Base-by-base conservation (phyloP, 1,139 yeast species). In the Lodderomyces beijingensis region DNA sequence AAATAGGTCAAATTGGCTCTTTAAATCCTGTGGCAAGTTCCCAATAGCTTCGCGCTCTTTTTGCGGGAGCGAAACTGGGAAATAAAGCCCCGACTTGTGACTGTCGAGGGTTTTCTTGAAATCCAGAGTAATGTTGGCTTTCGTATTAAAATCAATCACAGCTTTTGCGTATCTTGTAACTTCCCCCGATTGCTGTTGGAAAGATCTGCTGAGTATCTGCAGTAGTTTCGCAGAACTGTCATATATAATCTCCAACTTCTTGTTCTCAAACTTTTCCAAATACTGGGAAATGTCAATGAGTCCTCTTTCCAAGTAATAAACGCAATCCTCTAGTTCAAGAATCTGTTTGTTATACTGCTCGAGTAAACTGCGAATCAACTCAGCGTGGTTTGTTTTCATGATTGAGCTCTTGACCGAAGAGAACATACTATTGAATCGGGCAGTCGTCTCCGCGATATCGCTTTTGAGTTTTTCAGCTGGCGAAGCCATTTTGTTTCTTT, bases 71-170 rank as follows among this genome's bases (percentile, higher is more conserved):
- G 25, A 7, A n/a, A 23, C 12, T 6, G 49, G 45, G 31, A 62
- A 59, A 43, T 61, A 68, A 10, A 68, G 55, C 2, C 75, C 75
- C 2, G 71, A 57, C 30, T 61, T 51, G 38, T 53, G 64, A 16
- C 46, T 42, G 2, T 46, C 45, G 5, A 64, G 23, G 9, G 59
- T 38, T 11, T 42, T 37, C 6, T 50, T 38, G 25, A 59, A 55
- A 30, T 69, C 75, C 7, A 43, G 45, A 7, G 42, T 41, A 32
- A 54, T 53, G 34, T 60, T 44, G n/a, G 49, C 49, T 3, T 57
- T 49, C n/a, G 47, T 45, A 37, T 62, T 59, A 23, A 57, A 43
- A 2, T 49, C 42, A 2, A 47, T 41, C 4, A 58, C 46, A 34
- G 48, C 45, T 1, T 51, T 38, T 1, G 66, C 57, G 35, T 61